A percentile compares a stretch with the other conserved stretches of the same genome.
Evolutionary conservation across 192 early-diverging fungal genomes (phyloP).

Genomic region (Gigaspora rosea): DNA sequence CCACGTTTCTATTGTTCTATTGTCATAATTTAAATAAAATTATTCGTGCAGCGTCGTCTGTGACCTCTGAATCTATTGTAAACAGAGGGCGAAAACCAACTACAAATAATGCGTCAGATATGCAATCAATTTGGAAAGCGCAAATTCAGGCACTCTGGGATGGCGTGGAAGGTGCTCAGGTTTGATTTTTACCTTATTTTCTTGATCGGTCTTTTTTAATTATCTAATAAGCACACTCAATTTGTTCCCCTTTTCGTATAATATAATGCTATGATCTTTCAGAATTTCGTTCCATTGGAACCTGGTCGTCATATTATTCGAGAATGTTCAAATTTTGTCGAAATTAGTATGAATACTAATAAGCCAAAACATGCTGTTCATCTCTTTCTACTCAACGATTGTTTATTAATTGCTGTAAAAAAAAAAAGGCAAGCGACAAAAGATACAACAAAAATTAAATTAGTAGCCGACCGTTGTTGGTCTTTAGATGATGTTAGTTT

Average conservation of each 20-base stretch:
- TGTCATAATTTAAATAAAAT: not conserved
- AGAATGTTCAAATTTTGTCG: conserved; percentile 70
- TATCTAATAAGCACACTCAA: no score
- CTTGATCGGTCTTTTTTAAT: not conserved
- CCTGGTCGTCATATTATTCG: conserved; percentile 72
- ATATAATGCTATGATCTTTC: conserved; percentile 8
- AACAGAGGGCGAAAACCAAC: conserved; percentile 31
- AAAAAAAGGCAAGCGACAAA: conserved; percentile 66
- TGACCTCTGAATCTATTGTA: conserved; percentile 47
- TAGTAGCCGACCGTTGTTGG: conserved; percentile 85
- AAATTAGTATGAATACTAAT: conserved; percentile 77
- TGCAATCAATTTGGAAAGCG: conserved; percentile 55
- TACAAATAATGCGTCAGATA: conserved; percentile 43
- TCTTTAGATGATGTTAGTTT: conserved; percentile 75
- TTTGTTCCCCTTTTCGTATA: not conserved
- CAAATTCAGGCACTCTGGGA: conserved; percentile 62
- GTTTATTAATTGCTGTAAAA: conserved; percentile 75
- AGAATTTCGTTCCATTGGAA: conserved; percentile 70
- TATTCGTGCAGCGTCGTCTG: conserved; percentile 37
- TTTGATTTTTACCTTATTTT: conserved; percentile 20
- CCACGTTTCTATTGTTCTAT: not conserved
- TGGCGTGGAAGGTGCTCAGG: conserved; percentile 62
- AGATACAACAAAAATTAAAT: conserved; percentile 49
- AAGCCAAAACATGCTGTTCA: conserved; percentile 77
- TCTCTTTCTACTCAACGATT: conserved; percentile 83